These are phyloP conservation scores for Rhodocollybia butyracea DNA, from an alignment of 768 basidiomycete species.

Conservation along the genomic window DNA sequence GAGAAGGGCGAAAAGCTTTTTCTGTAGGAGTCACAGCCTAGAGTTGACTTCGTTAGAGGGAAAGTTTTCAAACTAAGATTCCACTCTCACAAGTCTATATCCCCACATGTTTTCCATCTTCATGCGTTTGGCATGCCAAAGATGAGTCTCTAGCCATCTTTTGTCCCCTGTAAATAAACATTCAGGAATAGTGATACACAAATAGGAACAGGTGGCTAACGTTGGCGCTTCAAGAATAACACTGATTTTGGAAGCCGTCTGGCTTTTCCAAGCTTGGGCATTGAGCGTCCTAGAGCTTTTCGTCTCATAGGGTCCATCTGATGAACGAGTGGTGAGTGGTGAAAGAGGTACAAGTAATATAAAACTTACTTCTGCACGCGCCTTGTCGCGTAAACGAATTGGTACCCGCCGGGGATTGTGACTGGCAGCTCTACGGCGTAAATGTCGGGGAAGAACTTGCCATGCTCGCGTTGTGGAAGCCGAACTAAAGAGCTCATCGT, in stretches of 20 bases:
- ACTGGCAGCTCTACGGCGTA: constrained; percentile 90
- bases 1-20: constrained; percentile 88
- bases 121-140: constrained; percentile 98
- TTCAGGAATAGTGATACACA: neutral
- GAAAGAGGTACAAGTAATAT: neutral
- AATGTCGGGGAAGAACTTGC: constrained; percentile 89
- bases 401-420: constrained; percentile 94
- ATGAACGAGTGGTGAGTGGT: neutral
- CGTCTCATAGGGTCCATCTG: constrained; percentile 49
- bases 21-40: constrained; percentile 87
- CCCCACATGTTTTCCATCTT: constrained; percentile 94
- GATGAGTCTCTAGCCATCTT: constrained; percentile 91
- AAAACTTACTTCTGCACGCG: constrained; percentile 68
- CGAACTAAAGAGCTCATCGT: constrained; percentile 36
- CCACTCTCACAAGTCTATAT: constrained; percentile 70
- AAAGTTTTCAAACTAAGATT: neutral
- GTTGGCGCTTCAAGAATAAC: constrained; percentile 66
- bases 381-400: constrained; percentile 74
- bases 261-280: constrained; percentile 63
- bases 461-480: constrained; percentile 80
- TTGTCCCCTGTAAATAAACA: constrained; percentile 63
- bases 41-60: neutral
- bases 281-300: constrained; percentile 36
- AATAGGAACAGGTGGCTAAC: constrained; percentile 36
- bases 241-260: constrained; percentile 59